These are phyloP conservation scores for Paraphysoderma sedebokerense DNA, from an alignment of 371 early-diverging fungal species.

Conservation along the genomic window DNA sequence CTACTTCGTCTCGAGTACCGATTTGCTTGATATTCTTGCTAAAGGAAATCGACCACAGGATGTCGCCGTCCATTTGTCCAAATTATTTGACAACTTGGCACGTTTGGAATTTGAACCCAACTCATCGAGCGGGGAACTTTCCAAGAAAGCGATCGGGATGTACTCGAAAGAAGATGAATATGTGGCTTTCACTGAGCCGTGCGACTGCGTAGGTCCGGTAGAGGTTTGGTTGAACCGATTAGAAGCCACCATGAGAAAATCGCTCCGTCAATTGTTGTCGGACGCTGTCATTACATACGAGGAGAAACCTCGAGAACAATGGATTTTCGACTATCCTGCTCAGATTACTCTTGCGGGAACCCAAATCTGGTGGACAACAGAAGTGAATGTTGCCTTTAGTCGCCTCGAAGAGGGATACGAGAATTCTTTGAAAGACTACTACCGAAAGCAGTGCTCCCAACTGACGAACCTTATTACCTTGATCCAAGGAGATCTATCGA, in stretches of 20 bases:
- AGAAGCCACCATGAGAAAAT: constrained; percentile 28
- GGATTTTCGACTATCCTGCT: constrained; percentile 44
- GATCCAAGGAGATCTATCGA: constrained; percentile 28
- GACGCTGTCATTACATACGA: constrained; percentile 37
- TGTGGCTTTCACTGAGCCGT: constrained; percentile 25
- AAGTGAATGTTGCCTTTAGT: constrained; percentile 38
- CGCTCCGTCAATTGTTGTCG: constrained; percentile 22
- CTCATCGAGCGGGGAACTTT: constrained; percentile 17
- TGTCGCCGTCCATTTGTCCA: constrained; percentile 32
- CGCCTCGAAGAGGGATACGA: constrained; percentile 44
- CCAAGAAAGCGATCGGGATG: constrained; percentile 42
- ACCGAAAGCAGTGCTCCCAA: constrained; percentile 44
- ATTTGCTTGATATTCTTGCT: constrained; percentile 42
- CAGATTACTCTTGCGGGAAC: constrained; percentile 41
- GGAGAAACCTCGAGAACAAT: constrained; percentile 47
- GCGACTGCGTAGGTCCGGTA: constrained; percentile 37
- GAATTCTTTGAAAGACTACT: constrained; percentile 43
- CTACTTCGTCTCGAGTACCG: constrained; percentile 40
- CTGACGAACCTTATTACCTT: constrained; percentile 32
- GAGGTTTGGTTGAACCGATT: constrained; percentile 41
- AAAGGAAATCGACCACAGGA: constrained; percentile 37
- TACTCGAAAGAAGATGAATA: constrained; percentile 36
- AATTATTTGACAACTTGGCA: constrained; percentile 35
- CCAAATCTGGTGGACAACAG: constrained; percentile 47
- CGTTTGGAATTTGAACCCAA: constrained; percentile 27